Evolutionary conservation across 441 rosid species (phyloP).

Genomic region (Omphalea diandra): DNA sequence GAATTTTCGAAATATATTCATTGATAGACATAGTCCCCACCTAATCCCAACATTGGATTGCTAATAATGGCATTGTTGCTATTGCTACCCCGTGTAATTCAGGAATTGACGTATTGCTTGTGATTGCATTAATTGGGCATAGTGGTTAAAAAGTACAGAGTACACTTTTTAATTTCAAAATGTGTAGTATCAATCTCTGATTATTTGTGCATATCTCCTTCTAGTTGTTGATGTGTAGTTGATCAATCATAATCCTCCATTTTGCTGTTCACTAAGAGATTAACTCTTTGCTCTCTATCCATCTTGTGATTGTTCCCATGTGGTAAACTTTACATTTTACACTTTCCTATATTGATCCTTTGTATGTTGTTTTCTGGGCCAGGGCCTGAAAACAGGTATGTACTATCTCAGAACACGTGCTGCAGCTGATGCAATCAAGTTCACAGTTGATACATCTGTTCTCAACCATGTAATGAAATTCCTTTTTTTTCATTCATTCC

Average conservation of each 20-base stretch:
- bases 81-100: neutral
- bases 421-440: too few relatives aligned
- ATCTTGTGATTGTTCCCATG: neutral
- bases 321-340: neutral
- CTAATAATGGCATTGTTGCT: neutral
- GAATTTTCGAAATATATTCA: neutral
- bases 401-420: constrained; percentile 77
- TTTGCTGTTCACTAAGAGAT: neutral
- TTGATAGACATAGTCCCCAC: neutral
- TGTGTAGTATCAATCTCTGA: neutral
- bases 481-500: too few relatives aligned
- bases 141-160: neutral
- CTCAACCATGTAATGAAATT: constrained; percentile 38
- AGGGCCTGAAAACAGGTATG: constrained; percentile 94
- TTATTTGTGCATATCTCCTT: neutral
- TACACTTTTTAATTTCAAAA: neutral
- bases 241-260: neutral
- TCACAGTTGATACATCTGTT: constrained; percentile 64
- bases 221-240: constrained; percentile 1
- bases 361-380: constrained; percentile 1
- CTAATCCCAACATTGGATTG: neutral
- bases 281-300: neutral
- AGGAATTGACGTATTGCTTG: neutral
- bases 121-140: neutral
- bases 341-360: neutral